These are phyloP conservation scores for Mycena capillaripes DNA, from an alignment of 768 basidiomycete genomes.

Conservation along the genomic window DNA sequence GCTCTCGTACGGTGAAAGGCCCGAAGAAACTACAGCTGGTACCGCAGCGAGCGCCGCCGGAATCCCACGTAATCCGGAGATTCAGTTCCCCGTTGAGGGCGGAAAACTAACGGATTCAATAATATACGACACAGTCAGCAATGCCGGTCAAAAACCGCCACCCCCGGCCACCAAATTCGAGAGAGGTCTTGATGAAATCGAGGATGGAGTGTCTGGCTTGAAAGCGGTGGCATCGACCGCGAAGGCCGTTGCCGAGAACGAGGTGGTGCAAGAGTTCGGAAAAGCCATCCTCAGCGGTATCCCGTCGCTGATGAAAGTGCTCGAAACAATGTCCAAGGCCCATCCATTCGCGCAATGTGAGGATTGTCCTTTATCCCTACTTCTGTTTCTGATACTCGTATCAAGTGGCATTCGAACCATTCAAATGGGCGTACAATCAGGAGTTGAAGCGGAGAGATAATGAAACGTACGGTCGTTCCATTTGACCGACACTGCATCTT, in stretches of 20 bases:
- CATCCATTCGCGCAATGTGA: slow-evolving; percentile 6
- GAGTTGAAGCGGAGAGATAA: slow-evolving; percentile 3
- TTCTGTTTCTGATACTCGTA: neutral
- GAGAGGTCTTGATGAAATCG: no score
- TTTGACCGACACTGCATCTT: neutral
- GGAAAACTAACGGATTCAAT: no score
- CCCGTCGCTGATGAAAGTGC: neutral
- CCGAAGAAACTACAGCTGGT: no score
- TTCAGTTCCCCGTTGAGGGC: no score
- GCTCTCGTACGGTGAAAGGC: no score
- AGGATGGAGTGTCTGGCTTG: no score
- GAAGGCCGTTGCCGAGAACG: neutral
- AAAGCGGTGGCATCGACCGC: neutral
- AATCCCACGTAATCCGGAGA: no score
- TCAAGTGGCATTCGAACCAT: neutral
- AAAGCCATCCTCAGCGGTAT: neutral
- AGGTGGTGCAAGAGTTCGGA: neutral
- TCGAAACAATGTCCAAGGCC: neutral
- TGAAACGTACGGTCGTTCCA: neutral
- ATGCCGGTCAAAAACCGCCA: no score
- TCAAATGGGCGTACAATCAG: neutral
- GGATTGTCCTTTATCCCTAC: neutral
- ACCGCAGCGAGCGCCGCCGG: no score
- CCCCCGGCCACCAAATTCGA: no score
- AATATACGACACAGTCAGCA: no score